Percentiles rank a stretch among this genome's conserved stretches.
Evolutionary conservation across 2,329 filamentous ascomycete species (phyloP).

Genomic region (Pseudocercospora fijiensis): DNA sequence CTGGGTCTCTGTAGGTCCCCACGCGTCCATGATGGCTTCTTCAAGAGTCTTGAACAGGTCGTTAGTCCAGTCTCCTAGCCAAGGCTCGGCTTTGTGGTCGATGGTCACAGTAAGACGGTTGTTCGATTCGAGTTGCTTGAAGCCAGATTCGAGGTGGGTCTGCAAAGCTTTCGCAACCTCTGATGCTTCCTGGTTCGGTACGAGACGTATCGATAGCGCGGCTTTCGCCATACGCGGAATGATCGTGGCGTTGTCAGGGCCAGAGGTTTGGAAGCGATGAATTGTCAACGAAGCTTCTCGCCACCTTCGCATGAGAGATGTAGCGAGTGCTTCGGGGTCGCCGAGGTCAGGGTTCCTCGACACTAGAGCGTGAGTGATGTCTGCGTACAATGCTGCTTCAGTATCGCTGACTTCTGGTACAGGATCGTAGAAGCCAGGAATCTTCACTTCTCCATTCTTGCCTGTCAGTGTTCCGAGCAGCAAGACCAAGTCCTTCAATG

Average conservation of each 20-base stretch:
- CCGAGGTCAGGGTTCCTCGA: slow-evolving; percentile 66
- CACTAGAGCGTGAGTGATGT: slow-evolving; percentile 76
- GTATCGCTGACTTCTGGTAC: slow-evolving; percentile 72
- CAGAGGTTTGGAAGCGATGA: slow-evolving; percentile 88
- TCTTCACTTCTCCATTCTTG: slow-evolving; percentile 72
- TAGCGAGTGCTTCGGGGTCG: slow-evolving; percentile 68
- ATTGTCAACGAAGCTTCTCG: slow-evolving; percentile 92
- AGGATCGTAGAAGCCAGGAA: slow-evolving; percentile 85
- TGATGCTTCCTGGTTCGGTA: slow-evolving; percentile 86
- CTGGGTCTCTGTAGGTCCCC: slow-evolving; percentile 59
- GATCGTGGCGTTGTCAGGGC: slow-evolving; percentile 81
- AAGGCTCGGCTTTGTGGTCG: slow-evolving; percentile 91
- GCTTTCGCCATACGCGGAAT: slow-evolving; percentile 88
- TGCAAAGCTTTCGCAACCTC: slow-evolving; percentile 69
- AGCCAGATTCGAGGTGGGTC: slow-evolving; percentile 68
- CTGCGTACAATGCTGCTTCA: slow-evolving; percentile 78
- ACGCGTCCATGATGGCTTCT: slow-evolving; percentile 78
- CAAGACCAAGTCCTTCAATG: slow-evolving; percentile 84
- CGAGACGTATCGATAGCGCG: slow-evolving; percentile 83
- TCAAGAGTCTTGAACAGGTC: slow-evolving; percentile 89
- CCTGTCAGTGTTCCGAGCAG: slow-evolving; percentile 81
- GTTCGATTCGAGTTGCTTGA: slow-evolving; percentile 70
- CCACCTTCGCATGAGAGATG: slow-evolving; percentile 89
- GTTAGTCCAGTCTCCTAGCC: slow-evolving; percentile 81
- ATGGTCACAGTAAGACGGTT: slow-evolving; percentile 81